These are phyloP conservation scores for Noccaea caerulescens DNA, from an alignment of 345 rosid species.

Conservation along the genomic window DNA sequence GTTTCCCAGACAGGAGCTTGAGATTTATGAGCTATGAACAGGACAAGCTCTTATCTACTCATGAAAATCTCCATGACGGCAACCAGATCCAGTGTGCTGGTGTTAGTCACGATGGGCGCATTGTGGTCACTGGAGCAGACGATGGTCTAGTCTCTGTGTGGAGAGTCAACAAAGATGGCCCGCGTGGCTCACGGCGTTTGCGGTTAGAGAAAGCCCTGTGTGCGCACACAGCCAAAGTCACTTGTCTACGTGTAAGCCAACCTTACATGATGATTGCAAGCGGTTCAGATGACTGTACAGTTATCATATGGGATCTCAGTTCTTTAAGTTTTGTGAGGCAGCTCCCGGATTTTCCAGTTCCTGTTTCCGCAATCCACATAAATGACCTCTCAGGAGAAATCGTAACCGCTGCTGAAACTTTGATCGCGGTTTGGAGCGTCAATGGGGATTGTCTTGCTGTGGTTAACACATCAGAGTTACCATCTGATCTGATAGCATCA, in stretches of 20 bases:
- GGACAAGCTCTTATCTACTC: slow-evolving; percentile 81
- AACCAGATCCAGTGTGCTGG: slow-evolving; percentile 82
- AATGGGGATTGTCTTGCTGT: slow-evolving; percentile 92
- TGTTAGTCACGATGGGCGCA: slow-evolving; percentile 85
- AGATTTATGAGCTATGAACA: slow-evolving; percentile 94
- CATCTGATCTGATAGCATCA: slow-evolving; percentile 81
- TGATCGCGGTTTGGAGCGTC: slow-evolving; percentile 92
- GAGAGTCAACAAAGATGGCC: slow-evolving; percentile 67
- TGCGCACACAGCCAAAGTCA: slow-evolving; percentile 72
- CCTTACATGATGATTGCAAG: slow-evolving; percentile 92
- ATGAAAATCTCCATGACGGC: slow-evolving; percentile 94
- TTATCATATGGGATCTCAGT: slow-evolving; percentile 91
- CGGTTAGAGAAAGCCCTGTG: slow-evolving; percentile 72
- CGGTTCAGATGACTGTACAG: slow-evolving; percentile 91
- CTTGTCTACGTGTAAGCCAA: slow-evolving; percentile 87
- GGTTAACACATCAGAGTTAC: slow-evolving; percentile 70
- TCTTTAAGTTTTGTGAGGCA: slow-evolving; percentile 77
- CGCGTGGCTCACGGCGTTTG: slow-evolving; percentile 56
- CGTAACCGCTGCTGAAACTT: slow-evolving; percentile 80
- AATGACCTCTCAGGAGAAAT: slow-evolving; percentile 90
- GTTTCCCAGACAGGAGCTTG: slow-evolving; percentile 88
- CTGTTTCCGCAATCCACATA: slow-evolving; percentile 79
- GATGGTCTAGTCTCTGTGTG: slow-evolving; percentile 81
- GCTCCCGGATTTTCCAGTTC: slow-evolving; percentile 69
- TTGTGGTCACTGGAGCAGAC: slow-evolving; percentile 82